A percentile compares a stretch with the other conserved stretches of the same genome.
These are phyloP conservation scores for Lichtheimia hyalospora DNA, from an alignment of 371 early-diverging fungal genomes.

Conservation along the genomic window DNA sequence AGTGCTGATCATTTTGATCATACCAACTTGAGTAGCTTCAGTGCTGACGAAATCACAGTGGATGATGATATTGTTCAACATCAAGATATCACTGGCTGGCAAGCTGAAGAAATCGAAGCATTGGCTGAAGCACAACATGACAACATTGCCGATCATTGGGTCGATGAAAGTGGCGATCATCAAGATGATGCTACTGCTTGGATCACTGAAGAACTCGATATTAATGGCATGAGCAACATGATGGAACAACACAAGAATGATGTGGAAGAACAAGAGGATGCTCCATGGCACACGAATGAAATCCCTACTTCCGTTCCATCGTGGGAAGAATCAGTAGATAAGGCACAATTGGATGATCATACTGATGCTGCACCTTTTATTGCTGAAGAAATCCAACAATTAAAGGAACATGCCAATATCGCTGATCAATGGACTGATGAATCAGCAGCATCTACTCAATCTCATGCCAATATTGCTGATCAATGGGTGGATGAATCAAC, in stretches of 20 bases:
- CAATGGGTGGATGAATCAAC: neutral
- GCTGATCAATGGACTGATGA: slow-evolving; percentile 5
- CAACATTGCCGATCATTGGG: neutral
- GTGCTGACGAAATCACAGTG: neutral
- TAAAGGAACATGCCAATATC: slow-evolving; percentile 9
- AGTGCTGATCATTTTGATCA: slow-evolving; percentile 1
- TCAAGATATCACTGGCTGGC: slow-evolving; percentile 4
- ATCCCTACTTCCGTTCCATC: neutral
- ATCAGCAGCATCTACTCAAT: neutral
- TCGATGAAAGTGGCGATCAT: slow-evolving; percentile 2
- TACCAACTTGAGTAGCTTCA: neutral
- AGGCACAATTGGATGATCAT: slow-evolving; percentile 1
- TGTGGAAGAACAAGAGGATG: neutral
- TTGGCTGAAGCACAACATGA: neutral
- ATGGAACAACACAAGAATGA: neutral
- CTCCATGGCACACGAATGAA: slow-evolving; percentile 3
- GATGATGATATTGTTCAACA: slow-evolving; percentile 1
- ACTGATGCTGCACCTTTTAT: slow-evolving; percentile 15
- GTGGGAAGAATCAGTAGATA: slow-evolving; percentile 6
- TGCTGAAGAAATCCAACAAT: neutral
- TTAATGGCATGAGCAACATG: slow-evolving; percentile 1
- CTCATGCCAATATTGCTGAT: no score
- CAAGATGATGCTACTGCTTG: slow-evolving; percentile 12
- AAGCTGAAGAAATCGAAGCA: slow-evolving; percentile 4
- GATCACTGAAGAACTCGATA: slow-evolving; percentile 14